Evolutionary conservation across 805 yeast genomes (phyloP), one percentile per base, ranked within the genome.

Genomic region (Pichia occidentalis): DNA sequence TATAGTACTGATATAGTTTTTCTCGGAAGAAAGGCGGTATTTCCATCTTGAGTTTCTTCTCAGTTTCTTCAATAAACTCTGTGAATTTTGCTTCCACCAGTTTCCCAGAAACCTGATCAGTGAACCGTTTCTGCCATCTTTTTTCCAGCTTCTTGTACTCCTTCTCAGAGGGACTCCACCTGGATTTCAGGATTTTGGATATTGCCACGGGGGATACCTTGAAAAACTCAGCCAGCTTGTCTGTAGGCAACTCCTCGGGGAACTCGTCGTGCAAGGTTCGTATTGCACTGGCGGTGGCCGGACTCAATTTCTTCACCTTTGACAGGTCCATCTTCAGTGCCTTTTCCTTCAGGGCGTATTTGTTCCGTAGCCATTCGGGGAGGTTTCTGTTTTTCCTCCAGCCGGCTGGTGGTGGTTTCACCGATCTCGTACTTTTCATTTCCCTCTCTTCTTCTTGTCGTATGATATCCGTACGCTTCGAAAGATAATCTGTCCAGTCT

Each of bases 171-270:
- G 95, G 95, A 13, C 56, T 60, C 94, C 95, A 88, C 26, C 70
- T 75, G 5, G 90, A 78, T 53, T 75, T 78, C 46, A 88, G 55
- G 14, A 88, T 85, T 45, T 95, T 71, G 42, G 95, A 65, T 2
- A 87, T 72, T 0, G 88, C 84, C 48, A 87, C 94, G 1, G 94
- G 90, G 1, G 92, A 81, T 5, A 85, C 69, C 34, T 71, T 64
- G 59, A 81, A 87, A 52, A 70, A 71, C 23, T 70, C 64, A 0
- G 86, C 80, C 5, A 88, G 55, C 29, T 75, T 80, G 3, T 63
- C 61, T 2, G 80, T 69, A 4, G 71, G 73, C 36, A 83, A 46
- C 17, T 57, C 60, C n/a, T 71, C 67, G 0, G 96, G 95, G 44
- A 65, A 58, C 38, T 69, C 63, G 11, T 58, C 59, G 48, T 76